Base-by-base conservation (phyloP, 352 stramenopile species). In the Pythium sp. region DNA sequence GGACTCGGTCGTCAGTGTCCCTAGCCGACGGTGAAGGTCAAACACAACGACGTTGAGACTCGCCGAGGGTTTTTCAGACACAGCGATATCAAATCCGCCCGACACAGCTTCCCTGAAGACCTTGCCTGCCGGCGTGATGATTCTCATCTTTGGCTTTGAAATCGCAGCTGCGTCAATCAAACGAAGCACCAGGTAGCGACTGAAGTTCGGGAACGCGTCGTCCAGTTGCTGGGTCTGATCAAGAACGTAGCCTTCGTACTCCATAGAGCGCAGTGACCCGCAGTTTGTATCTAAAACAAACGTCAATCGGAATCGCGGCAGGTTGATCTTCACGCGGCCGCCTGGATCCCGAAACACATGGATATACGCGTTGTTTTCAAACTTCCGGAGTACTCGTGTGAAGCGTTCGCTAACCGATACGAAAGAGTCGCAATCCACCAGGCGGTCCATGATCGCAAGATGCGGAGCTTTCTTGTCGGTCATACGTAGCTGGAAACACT, bases 201-300 rank as follows among this genome's bases (percentile, higher is more conserved):
- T 56, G 22, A 87, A 86, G 11, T 72, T 67, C 9, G 68, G 65
- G 8, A 87, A 61, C n/a, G 78, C 73, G 5, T 77, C 77, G 6
- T 68, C 64, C 11, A 87, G 72, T 22, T 86, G 77, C 66, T 87
- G 78, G 2, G 55, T 60, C 3, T n/a, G 30, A 6, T 64, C 61
- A n/a, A 90, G 67, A 5, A 71, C 6, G 30, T 79, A 88, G 0
- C 80, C 79, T 12, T 72, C 69, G 60, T 81, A 73, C n/a, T 83
- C 70, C 9, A 71, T 34, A 2, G 77, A 87, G 6, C 58, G 61
- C 0, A 86, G 56, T 4, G 18, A 11, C 11, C 70, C 55, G 11
- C 28, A 54, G 0, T 43, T n/a, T 8, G 12, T 15, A 24, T 82
- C 68, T 2, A 81, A n/a, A 14, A 20, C 34, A 68, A 89, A 84